Evolutionary conservation across 192 early-diverging fungal genomes (phyloP), one percentile per base, ranked within the genome.

Genomic region (Piromyces sp.): DNA sequence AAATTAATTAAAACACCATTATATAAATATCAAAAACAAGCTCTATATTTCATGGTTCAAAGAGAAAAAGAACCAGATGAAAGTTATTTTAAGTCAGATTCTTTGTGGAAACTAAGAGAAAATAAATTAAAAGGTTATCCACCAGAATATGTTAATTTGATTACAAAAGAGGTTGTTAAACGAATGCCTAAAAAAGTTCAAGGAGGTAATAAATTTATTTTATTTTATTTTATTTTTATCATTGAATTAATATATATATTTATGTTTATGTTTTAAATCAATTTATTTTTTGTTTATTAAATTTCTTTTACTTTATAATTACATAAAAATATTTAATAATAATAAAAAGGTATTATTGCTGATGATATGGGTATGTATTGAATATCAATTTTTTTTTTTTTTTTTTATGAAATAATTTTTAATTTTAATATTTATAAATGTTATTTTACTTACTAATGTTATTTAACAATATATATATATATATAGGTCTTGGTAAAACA

Each of bases 1-100:
- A 58, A 84, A 81, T 83, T 79, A 29, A 90, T 91, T 17, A 42
- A 82, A 26, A 88, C 95, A 1, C 83, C 80, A n/a, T 84, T 96
- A 87, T 92, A 92, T 79, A 86, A 90, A 81, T 93, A 96, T 85
- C 95, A 96, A 81, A 92, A 92, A 81, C 95, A 96, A 84, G 95
- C 93, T 5, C 89, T 96, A 12, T 89, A 89, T 83, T 96, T 94
- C 83, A 91, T 96, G 89, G 80, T 90, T 38, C 87, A 93, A 81
- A 89, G 94, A 28, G 95, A 96, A 84, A 91, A 90, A 30, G 85
- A 86, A 30, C 89, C 91, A 17, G 89, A 92, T 79, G 42, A 51
- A 5, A 14, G 22, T 51, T 51, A 51, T 22, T 51, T 51, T 51
- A 51, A 51, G 22, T 22, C 7, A 22, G 42, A 51, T 51, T 51